These are phyloP conservation scores for Hymenoscyphus fraxineus DNA, from an alignment of 2,329 filamentous ascomycete genomes.

Conservation along the genomic window DNA sequence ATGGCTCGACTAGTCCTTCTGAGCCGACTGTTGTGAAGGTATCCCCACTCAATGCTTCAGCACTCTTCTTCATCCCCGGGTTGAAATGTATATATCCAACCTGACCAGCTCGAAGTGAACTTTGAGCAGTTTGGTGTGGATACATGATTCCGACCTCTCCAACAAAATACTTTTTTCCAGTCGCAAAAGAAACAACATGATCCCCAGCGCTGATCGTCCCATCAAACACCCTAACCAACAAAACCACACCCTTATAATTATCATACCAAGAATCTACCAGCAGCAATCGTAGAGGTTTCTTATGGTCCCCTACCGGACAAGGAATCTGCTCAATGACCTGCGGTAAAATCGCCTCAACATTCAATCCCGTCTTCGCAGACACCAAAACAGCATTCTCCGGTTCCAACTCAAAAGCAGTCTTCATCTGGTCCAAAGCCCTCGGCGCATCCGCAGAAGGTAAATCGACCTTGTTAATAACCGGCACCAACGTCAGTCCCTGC, in stretches of 20 bases:
- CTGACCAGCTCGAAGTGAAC: constrained; percentile 79
- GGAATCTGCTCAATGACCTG: constrained; percentile 83
- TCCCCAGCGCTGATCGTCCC: constrained; percentile 80
- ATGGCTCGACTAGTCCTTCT: constrained; percentile 72
- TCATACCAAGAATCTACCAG: constrained; percentile 99
- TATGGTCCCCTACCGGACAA: constrained; percentile 68
- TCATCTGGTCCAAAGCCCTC: constrained; percentile 80
- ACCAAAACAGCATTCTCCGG: constrained; percentile 71
- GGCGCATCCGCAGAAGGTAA: constrained; percentile 84
- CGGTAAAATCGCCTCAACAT: constrained; percentile 79
- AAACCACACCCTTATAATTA: constrained; percentile 87
- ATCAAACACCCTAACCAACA: constrained; percentile 88
- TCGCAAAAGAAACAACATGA: constrained; percentile 81
- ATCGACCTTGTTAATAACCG: constrained; percentile 96
- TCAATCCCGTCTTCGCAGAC: constrained; percentile 90
- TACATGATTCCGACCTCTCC: constrained; percentile 98
- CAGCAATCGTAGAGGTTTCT: constrained; percentile 73
- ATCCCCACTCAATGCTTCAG: constrained; percentile 94
- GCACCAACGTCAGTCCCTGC: constrained; percentile 80
- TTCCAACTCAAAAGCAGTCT: constrained; percentile 82
- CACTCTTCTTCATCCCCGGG: constrained; percentile 94
- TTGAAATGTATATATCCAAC: constrained; percentile 98
- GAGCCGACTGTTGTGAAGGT: constrained; percentile 82
- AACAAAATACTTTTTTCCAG: constrained; percentile 83
- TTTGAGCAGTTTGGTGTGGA: constrained; percentile 79